Conservation (phyloP, 176 grass and related monocot genomes). For the Carex scoparia region DNA sequence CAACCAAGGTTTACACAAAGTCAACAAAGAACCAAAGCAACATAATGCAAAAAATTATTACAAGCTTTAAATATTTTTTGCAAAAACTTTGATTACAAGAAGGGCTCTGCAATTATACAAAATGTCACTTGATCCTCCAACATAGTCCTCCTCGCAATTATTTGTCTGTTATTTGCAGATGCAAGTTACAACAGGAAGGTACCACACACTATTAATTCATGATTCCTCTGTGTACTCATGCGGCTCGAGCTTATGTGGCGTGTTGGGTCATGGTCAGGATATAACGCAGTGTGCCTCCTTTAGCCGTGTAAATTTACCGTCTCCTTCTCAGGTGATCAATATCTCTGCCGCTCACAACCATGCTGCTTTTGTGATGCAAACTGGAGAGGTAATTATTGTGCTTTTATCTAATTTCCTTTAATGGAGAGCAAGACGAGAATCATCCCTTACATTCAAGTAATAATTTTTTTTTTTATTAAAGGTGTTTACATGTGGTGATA, state of each 20-base stretch:
- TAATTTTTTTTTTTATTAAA: slow-evolving; percentile 20
- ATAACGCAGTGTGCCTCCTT: slow-evolving; percentile 81
- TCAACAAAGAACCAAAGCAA: too few species aligned
- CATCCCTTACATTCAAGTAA: slow-evolving; percentile 12
- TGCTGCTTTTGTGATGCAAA: slow-evolving; percentile 80
- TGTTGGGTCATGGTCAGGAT: slow-evolving; percentile 96
- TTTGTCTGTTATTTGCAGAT: slow-evolving; percentile 65
- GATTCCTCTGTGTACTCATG: slow-evolving; percentile 94
- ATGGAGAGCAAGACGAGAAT: neutral
- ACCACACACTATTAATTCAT: slow-evolving; percentile 93
- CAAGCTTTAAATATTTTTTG: too few species aligned
- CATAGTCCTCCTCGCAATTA: too few species aligned
- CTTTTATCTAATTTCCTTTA: neutral
- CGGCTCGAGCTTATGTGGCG: slow-evolving; percentile 96
- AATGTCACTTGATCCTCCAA: too few species aligned
- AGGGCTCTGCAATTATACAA: too few species aligned
- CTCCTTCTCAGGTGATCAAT: slow-evolving; percentile 69
- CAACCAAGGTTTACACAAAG: too few species aligned
- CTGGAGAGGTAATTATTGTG: slow-evolving; percentile 76
- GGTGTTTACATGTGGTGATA: slow-evolving; percentile 98
- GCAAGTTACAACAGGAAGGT: slow-evolving; percentile 95
- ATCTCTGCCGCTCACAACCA: slow-evolving; percentile 92
- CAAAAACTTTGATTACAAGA: too few species aligned
- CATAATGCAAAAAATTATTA: too few species aligned
- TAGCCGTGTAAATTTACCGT: slow-evolving; percentile 73